phyloP scores from a whole-genome alignment of 495 filamentous ascomycete genomes.

The Aspergillus wentii region DNA sequence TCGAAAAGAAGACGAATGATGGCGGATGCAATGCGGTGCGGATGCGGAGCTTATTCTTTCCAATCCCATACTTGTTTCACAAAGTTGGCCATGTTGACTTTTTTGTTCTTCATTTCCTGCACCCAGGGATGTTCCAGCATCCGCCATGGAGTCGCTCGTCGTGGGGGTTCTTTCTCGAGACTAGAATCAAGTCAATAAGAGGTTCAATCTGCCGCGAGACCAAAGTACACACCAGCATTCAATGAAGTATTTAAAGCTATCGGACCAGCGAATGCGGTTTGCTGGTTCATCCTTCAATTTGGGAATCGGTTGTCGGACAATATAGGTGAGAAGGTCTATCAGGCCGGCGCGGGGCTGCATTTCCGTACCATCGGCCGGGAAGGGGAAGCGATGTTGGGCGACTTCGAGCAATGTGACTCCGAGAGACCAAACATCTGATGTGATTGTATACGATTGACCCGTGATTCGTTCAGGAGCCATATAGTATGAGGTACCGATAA shows the following conservation, averaged over 20 bases:
- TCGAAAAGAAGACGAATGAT: slow-evolving; percentile 8
- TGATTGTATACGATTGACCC: slow-evolving; percentile 96
- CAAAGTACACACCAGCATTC: slow-evolving; percentile 84
- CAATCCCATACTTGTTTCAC: slow-evolving; percentile 93
- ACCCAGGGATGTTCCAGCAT: slow-evolving; percentile 99
- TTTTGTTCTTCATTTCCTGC: slow-evolving; percentile 88
- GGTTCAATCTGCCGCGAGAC: background rate
- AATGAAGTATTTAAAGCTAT: slow-evolving; percentile 98
- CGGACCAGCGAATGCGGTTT: slow-evolving; percentile 79
- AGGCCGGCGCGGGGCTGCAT: slow-evolving; percentile 81
- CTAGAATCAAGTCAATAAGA: slow-evolving; percentile 37
- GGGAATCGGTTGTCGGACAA: slow-evolving; percentile 91
- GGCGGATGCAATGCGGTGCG: slow-evolving; percentile 2
- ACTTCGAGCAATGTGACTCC: slow-evolving; percentile 96
- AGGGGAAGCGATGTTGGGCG: slow-evolving; percentile 95
- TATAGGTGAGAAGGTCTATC: slow-evolving; percentile 94
- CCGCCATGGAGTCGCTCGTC: slow-evolving; percentile 90
- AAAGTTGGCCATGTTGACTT: slow-evolving; percentile 94
- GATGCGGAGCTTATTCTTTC: slow-evolving; percentile 49
- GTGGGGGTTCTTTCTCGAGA: slow-evolving; percentile 84
- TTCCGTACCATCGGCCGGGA: slow-evolving; percentile 93
- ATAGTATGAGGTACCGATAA: slow-evolving; percentile 98
- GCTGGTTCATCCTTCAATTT: slow-evolving; percentile 92
- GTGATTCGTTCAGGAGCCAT: slow-evolving; percentile 99
- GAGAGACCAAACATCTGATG: slow-evolving; percentile 94